A percentile compares a stretch with the other conserved stretches of the same genome.
Conservation (phyloP, 1,139 yeast species). For the Candida neerlandica region DNA sequence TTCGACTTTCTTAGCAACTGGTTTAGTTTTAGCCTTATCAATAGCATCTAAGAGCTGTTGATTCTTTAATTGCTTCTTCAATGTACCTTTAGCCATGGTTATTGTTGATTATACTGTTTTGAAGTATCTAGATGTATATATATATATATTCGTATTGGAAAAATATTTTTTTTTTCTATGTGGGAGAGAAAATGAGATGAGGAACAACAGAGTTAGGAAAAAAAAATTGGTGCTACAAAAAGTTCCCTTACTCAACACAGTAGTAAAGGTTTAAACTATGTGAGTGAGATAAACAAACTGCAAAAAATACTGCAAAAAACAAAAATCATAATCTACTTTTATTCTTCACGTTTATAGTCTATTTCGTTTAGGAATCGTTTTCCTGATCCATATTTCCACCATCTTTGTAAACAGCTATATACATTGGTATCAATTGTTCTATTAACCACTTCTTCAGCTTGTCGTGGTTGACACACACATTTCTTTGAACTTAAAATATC, state of each 20-base stretch:
- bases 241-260: too few species aligned
- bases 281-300: neutral
- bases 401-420: slow-evolving; percentile 75
- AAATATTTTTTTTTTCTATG: neutral
- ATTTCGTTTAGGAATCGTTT: slow-evolving; percentile 49
- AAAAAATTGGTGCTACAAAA: neutral
- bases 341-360: slow-evolving; percentile 18
- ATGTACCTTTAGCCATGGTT: slow-evolving; percentile 33
- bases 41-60: slow-evolving; percentile 29
- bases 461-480: slow-evolving; percentile 63
- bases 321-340: too few species aligned
- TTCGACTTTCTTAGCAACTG: slow-evolving; percentile 16
- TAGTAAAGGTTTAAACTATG: too few species aligned
- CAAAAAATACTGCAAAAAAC: neutral
- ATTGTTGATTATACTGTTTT: neutral
- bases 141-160: too few species aligned
- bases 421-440: slow-evolving; percentile 56
- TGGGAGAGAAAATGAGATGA: neutral
- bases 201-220: neutral
- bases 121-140: too few species aligned
- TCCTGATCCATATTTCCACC: slow-evolving; percentile 81
- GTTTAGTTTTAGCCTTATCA: slow-evolving; percentile 30
- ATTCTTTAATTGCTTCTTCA: slow-evolving; percentile 39
- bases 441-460: slow-evolving; percentile 31
- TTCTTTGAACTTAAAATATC: slow-evolving; percentile 57